Evolutionary conservation across 116 monocot genomes (phyloP).

Genomic region (Cymodocea nodosa): DNA sequence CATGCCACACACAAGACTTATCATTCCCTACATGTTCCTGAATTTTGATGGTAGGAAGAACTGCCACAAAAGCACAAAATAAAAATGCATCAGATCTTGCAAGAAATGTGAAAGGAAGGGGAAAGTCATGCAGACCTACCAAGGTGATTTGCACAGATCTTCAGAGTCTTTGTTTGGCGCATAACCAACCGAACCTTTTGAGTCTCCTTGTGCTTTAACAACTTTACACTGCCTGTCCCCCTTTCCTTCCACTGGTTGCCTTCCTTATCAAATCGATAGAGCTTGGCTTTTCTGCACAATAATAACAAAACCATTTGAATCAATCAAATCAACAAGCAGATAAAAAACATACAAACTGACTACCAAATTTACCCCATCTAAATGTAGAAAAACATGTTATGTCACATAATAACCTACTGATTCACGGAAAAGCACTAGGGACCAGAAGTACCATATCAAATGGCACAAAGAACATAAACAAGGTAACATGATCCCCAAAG

Average conservation of each 20-base stretch:
- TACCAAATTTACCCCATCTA: background rate
- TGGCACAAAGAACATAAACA: no score
- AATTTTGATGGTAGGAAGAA: constrained; percentile 54
- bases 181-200: constrained; percentile 70
- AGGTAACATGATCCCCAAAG: no score
- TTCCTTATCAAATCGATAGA: constrained; percentile 69
- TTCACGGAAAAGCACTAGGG: no score
- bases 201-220: constrained; percentile 50
- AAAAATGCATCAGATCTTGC: background rate
- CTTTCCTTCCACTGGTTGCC: constrained; percentile 84
- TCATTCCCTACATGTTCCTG: constrained; percentile 94
- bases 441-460: no score
- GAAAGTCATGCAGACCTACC: constrained; percentile 9
- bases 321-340: background rate
- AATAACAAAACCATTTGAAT: background rate
- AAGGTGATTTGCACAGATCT: constrained; percentile 77
- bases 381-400: no score
- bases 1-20: constrained; percentile 96
- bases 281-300: constrained; percentile 51
- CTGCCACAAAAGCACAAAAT: constrained; percentile 21
- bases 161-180: constrained; percentile 73
- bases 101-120: background rate
- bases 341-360: background rate
- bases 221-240: constrained; percentile 61
- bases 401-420: no score